Evolutionary conservation across 345 rosid genomes (phyloP), one percentile per base, ranked within the genome.

Genomic region (Kandelia obovata): DNA sequence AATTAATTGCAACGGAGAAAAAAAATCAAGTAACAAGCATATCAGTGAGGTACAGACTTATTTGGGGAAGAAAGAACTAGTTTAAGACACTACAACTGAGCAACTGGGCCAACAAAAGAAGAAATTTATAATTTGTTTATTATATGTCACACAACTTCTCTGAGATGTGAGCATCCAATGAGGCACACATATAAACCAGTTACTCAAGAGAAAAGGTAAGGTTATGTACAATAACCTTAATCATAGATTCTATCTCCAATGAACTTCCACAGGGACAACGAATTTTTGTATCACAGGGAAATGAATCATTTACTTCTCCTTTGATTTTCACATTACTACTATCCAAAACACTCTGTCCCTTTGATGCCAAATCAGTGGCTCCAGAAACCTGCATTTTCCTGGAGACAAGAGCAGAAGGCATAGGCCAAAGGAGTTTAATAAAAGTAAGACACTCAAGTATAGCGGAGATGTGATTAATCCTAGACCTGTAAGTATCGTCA

Each of bases 341-440:
- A 62, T 90, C 92, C 68, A 92, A 78, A 65, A 79, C 83, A 52
- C 77, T 86, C 74, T 79, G 91, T 52, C 86, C 92, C 80, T 86
- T 90, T 73, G 96, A 89, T 64, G 97, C 96, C 73, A 89, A 83
- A 77, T 90, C 99, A 58, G 85, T 73, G 69, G 96, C 94, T 72
- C 93, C 98, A 70, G 96, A 83, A 34, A 88, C 85, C 83, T 89
- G 96, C 98, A 89, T 86, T 80, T 96, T 96, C 75, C 98, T 96
- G 86, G 31, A 70, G 13, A 75, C 4, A 56, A 78, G 30, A 69
- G 58, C 64, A 64, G 27, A 75, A 57, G 72, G 73, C 35, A 47
- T 49, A 64, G 31, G 53, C 70, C 67, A 61, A 58, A 55, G 76
- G 37, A 61, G 53, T 60, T 55, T 53, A 71, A 51, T 25, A 65